Percentiles rank a stretch among this genome's conserved stretches.
Conservation (phyloP, 495 filamentous ascomycete species). For the Lasiosphaeriaceae sp. region DNA sequence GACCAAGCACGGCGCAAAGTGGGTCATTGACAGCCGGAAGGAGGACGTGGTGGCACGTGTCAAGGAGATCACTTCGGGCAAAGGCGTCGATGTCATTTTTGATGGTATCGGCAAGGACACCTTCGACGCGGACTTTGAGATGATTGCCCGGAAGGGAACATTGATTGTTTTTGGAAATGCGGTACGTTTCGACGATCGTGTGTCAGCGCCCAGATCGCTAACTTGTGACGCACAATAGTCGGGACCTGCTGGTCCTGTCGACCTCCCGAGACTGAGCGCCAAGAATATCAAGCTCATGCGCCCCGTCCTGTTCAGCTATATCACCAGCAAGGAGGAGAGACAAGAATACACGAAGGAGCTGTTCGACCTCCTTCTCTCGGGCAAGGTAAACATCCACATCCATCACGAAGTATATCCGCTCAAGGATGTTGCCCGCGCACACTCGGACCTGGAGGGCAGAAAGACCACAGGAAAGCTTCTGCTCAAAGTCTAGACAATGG, state of each 20-base stretch:
- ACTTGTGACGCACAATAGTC: no score
- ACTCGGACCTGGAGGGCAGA: constrained; percentile 76
- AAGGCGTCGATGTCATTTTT: constrained; percentile 77
- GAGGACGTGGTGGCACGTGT: constrained; percentile 65
- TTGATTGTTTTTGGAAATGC: constrained; percentile 87
- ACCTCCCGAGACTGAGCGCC: constrained; percentile 59
- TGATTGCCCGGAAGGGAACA: constrained; percentile 76
- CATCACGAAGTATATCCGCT: constrained; percentile 76
- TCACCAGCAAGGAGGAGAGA: constrained; percentile 72
- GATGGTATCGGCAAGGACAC: constrained; percentile 87
- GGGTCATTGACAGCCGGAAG: constrained; percentile 66
- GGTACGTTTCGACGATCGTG: constrained; percentile 42
- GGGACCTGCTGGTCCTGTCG: constrained; percentile 73
- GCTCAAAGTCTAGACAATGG: constrained; percentile 35
- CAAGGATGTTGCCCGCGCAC: constrained; percentile 68
- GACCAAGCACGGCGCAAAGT: constrained; percentile 62
- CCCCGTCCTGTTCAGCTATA: constrained; percentile 70
- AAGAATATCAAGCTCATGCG: constrained; percentile 82
- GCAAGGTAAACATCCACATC: constrained; percentile 67
- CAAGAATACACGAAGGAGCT: constrained; percentile 68
- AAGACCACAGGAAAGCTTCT: constrained; percentile 81
- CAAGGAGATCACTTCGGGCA: constrained; percentile 63
- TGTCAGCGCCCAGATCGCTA: no score
- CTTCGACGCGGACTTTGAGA: constrained; percentile 78
- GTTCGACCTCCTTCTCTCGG: constrained; percentile 63